These are phyloP conservation scores for Cryptosporidium viatorum DNA, from an alignment of 169 alveolate genomes.

Conservation along the genomic window DNA sequence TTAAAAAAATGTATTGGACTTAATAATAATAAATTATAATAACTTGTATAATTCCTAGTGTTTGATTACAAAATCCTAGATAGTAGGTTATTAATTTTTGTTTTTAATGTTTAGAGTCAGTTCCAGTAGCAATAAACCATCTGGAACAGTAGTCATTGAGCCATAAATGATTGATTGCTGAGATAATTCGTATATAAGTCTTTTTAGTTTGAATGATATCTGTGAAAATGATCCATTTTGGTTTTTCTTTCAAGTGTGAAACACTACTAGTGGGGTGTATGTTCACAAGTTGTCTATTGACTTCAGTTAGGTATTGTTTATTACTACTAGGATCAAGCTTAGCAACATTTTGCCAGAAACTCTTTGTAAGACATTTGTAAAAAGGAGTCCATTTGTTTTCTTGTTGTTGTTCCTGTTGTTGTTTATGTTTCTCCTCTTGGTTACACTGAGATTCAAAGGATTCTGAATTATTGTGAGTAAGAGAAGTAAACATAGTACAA, in stretches of 20 bases:
- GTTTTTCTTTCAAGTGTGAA: conserved; percentile 76
- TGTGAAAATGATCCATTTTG: conserved; percentile 87
- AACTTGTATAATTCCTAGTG: background rate
- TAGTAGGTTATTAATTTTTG: background rate
- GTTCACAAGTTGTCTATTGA: conserved; percentile 75
- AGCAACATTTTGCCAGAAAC: conserved; percentile 82
- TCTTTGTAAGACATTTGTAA: conserved; percentile 79
- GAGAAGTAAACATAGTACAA: conserved; percentile 1
- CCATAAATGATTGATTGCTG: conserved; percentile 79
- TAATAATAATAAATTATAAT: too few relatives aligned
- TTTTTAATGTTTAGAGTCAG: background rate
- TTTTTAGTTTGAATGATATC: conserved; percentile 90
- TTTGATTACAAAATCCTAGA: background rate
- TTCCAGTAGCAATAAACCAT: conserved; percentile 31
- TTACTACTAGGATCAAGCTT: conserved; percentile 58
- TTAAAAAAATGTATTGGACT: too few relatives aligned
- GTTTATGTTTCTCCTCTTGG: background rate
- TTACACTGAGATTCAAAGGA: conserved; percentile 46
- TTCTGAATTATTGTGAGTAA: background rate
- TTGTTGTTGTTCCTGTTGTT: background rate
- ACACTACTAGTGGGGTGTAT: conserved; percentile 86
- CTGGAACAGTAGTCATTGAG: conserved; percentile 56
- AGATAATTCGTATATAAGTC: conserved; percentile 87
- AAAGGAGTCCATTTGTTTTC: conserved; percentile 73
- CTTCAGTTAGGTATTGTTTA: conserved; percentile 74